Conservation (phyloP, 2,329 filamentous ascomycete genomes). For the Aureobasidium subglaciale region DNA sequence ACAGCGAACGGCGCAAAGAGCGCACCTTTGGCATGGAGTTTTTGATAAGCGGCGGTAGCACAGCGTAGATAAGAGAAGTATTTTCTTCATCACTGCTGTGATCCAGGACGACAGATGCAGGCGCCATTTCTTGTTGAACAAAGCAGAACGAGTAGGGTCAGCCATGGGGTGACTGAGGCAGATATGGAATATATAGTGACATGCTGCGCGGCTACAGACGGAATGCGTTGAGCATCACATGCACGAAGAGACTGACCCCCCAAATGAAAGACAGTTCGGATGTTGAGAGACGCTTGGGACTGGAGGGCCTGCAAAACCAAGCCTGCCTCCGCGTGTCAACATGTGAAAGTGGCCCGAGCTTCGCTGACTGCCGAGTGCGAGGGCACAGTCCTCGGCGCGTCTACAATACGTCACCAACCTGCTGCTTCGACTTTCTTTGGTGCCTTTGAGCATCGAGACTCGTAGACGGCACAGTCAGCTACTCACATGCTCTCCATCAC, state of each 20-base stretch:
- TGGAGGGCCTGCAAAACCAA: no score
- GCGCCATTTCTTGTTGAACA: constrained; percentile 2
- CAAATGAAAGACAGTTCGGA: background rate
- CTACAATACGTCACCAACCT: background rate
- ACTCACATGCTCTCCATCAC: constrained; percentile 3
- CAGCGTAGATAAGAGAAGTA: constrained; percentile 13
- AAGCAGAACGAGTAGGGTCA: background rate
- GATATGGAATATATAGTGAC: background rate
- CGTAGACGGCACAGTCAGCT: background rate
- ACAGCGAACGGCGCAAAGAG: constrained; percentile 16
- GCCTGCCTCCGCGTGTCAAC: background rate
- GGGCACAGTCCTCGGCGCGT: background rate
- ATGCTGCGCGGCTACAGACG: background rate
- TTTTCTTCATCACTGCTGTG: background rate
- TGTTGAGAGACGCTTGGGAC: background rate
- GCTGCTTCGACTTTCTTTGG: constrained; percentile 2
- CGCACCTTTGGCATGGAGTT: constrained; percentile 15
- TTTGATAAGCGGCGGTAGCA: constrained; percentile 16
- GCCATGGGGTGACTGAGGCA: background rate
- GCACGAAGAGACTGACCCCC: background rate
- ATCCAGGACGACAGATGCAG: background rate
- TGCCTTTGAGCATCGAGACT: background rate
- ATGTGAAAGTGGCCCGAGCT: constrained; percentile 7
- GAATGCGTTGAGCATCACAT: constrained; percentile 16
- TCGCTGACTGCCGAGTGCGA: background rate